Percentiles rank a stretch among this genome's conserved stretches.
phyloP scores from a whole-genome alignment of 805 yeast species.

The Cyberlindnera maclurae region DNA sequence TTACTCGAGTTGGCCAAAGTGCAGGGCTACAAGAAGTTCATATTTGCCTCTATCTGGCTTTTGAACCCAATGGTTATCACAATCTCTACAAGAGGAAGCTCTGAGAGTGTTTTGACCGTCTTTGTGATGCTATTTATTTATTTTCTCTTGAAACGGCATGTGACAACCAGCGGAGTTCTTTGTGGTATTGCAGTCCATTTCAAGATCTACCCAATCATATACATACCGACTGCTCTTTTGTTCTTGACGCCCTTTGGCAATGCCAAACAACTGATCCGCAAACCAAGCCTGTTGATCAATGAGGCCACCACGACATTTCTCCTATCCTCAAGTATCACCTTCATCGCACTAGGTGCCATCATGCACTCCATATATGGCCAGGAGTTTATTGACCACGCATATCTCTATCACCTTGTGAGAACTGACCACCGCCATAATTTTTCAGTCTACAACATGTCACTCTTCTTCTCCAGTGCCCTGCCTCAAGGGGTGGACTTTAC shows the following conservation, averaged over 20 bases:
- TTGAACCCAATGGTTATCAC: conserved; percentile 93
- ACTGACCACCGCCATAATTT: conserved; percentile 94
- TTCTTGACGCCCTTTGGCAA: conserved; percentile 27
- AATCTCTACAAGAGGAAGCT: conserved; percentile 87
- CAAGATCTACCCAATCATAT: conserved; percentile 88
- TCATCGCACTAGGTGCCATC: conserved; percentile 38
- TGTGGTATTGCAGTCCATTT: conserved; percentile 67
- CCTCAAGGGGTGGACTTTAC: conserved; percentile 28
- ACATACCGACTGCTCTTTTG: conserved; percentile 63
- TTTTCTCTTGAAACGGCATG: conserved; percentile 33
- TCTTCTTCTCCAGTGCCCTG: conserved; percentile 52
- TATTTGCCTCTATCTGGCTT: conserved; percentile 66
- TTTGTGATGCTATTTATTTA: conserved; percentile 57
- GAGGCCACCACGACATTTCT: conserved; percentile 35
- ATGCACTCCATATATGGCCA: conserved; percentile 71
- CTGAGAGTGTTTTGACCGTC: conserved; percentile 83
- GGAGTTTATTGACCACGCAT: conserved; percentile 72
- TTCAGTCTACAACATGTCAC: conserved; percentile 71
- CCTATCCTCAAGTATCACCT: conserved; percentile 33
- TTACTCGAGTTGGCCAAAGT: conserved; percentile 27
- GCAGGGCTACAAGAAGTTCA: conserved; percentile 26
- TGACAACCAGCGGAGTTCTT: conserved; percentile 21
- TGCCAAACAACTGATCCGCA: conserved; percentile 21
- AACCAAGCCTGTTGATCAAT: conserved; percentile 29
- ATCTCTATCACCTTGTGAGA: conserved; percentile 74